Percentiles rank a stretch among this genome's conserved stretches.
Evolutionary conservation across 352 stramenopile genomes (phyloP).

Genomic region (Halophytophthora polymorphica): DNA sequence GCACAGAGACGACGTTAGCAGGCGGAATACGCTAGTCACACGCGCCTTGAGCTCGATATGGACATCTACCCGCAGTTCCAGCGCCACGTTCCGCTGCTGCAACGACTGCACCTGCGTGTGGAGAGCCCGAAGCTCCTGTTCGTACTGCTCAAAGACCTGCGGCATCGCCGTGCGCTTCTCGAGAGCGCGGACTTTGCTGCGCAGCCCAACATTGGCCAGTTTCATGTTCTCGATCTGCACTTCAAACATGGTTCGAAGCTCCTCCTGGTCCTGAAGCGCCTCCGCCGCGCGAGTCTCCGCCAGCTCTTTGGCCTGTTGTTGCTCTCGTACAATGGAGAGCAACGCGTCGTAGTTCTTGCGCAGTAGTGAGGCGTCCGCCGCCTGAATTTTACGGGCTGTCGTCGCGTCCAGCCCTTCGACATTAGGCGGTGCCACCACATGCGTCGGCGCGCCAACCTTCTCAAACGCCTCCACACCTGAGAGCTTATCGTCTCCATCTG

Average conservation of each 20-base stretch:
- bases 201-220: constrained; percentile 51
- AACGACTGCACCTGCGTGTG: constrained; percentile 56
- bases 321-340: constrained; percentile 70
- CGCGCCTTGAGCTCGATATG: not conserved
- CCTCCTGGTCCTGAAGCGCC: constrained; percentile 45
- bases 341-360: constrained; percentile 79
- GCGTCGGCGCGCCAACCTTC: constrained; percentile 23
- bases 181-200: constrained; percentile 63
- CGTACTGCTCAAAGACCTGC: constrained; percentile 73
- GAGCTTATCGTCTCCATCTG: constrained; percentile 9
- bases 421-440: constrained; percentile 36
- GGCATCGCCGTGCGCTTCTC: constrained; percentile 45
- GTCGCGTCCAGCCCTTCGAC: constrained; percentile 50
- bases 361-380: constrained; percentile 55
- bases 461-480: constrained; percentile 10
- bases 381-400: constrained; percentile 50
- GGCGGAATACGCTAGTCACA: no score
- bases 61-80: constrained; percentile 52
- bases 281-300: constrained; percentile 46
- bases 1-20: no score
- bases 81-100: constrained; percentile 52
- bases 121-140: constrained; percentile 54
- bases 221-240: constrained; percentile 81
- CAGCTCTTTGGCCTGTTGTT: constrained; percentile 56
- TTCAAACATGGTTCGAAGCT: constrained; percentile 50